Conservation (phyloP, 2,329 filamentous ascomycete species). For the Penicillium sp. region DNA sequence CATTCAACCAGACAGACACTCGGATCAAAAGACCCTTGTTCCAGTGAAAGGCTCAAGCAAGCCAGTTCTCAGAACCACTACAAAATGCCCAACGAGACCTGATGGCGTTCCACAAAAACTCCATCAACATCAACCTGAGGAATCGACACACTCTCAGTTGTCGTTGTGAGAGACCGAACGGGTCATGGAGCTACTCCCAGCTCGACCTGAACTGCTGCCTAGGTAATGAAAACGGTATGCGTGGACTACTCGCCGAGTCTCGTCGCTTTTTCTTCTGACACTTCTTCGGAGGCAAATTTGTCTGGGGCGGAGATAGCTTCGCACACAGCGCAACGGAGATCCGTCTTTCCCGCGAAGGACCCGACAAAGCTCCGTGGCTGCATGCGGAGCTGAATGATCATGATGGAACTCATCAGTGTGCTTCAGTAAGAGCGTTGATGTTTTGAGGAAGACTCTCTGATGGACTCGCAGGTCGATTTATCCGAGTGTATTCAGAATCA, state of each 20-base stretch:
- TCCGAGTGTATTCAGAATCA: conserved; percentile 1
- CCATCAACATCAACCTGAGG: conserved; percentile 11
- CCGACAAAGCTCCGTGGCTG: conserved; percentile 5
- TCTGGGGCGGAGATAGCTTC: conserved; percentile 14
- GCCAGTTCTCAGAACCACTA: not conserved
- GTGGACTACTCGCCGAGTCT: too few relatives aligned
- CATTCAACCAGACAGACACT: not conserved
- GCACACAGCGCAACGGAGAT: conserved; percentile 14
- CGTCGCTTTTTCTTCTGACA: not conserved
- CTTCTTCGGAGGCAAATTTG: conserved; percentile 11
- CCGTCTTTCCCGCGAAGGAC: conserved; percentile 12
- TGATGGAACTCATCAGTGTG: conserved; percentile 15
- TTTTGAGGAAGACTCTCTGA: not conserved
- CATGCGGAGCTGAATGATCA: conserved; percentile 17
- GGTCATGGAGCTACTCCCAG: conserved; percentile 3
- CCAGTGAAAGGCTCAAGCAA: not conserved
- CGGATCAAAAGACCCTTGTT: too few relatives aligned
- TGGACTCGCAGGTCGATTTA: not conserved
- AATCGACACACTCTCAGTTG: conserved; percentile 9
- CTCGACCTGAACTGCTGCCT: not conserved
- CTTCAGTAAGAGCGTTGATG: conserved; percentile 1
- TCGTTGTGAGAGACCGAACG: conserved; percentile 3
- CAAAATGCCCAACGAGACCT: not conserved
- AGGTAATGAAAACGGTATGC: not conserved
- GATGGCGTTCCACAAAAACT: conserved; percentile 12